These are phyloP conservation scores for Beta vulgaris DNA, from an alignment of 148 eudicot species.

Conservation along the genomic window DNA sequence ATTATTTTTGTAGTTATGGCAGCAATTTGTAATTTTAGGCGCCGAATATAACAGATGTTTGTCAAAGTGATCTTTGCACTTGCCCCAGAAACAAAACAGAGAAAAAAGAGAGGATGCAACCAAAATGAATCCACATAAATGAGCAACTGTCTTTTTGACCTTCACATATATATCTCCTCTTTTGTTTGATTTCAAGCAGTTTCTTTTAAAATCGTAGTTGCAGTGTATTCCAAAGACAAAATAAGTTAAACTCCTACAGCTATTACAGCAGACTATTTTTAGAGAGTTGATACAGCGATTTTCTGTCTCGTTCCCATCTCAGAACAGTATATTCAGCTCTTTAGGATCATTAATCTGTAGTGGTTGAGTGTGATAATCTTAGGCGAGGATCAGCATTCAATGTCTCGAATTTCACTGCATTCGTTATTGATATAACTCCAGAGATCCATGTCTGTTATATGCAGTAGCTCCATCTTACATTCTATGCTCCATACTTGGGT, in stretches of 20 bases:
- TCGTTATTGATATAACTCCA: not conserved
- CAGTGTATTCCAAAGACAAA: not conserved
- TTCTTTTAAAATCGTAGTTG: not conserved
- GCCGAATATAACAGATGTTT: too few relatives aligned
- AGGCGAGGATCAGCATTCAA: not conserved
- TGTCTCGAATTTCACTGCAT: not conserved
- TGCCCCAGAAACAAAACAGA: too few relatives aligned
- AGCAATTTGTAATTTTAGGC: too few relatives aligned
- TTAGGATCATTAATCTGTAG: not conserved
- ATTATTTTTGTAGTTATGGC: too few relatives aligned
- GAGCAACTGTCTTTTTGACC: not conserved
- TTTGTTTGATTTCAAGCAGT: not conserved
- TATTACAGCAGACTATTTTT: not conserved
- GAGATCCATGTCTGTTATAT: not conserved
- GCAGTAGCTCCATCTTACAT: not conserved
- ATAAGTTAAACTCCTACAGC: not conserved
- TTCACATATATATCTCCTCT: not conserved
- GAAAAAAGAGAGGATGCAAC: too few relatives aligned
- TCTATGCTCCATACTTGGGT: conserved; percentile 95
- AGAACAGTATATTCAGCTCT: not conserved
- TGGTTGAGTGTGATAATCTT: conserved; percentile 2
- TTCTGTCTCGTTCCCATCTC: not conserved
- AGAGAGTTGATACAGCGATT: not conserved
- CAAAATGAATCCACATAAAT: not conserved
- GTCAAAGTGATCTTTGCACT: too few relatives aligned